Conservation (phyloP, 1,139 yeast genomes). For the Ogataea hybrid region DNA sequence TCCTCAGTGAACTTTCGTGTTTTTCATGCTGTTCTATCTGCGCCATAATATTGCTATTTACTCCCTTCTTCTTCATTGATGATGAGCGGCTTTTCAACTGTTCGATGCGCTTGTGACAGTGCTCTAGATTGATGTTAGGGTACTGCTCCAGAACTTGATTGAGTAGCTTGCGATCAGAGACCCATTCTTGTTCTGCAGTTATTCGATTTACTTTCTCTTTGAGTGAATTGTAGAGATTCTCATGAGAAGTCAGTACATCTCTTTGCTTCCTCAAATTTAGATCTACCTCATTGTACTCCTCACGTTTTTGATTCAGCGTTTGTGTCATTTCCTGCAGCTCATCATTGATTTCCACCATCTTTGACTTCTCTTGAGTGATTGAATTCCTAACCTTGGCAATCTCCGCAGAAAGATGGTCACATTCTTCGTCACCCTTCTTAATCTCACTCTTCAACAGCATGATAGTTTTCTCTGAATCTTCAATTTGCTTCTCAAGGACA, state of each 20-base stretch:
- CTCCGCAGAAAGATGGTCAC: constrained; percentile 30
- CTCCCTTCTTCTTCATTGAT: constrained; percentile 73
- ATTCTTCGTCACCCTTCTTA: constrained; percentile 33
- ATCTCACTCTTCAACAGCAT: constrained; percentile 42
- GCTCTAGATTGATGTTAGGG: constrained; percentile 61
- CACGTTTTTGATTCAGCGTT: constrained; percentile 51
- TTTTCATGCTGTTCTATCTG: constrained; percentile 94
- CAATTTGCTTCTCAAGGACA: constrained; percentile 42
- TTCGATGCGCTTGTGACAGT: constrained; percentile 56
- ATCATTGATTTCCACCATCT: constrained; percentile 69
- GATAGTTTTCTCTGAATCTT: constrained; percentile 36
- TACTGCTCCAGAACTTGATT: constrained; percentile 54
- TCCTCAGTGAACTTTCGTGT: constrained; percentile 73
- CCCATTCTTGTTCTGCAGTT: constrained; percentile 66
- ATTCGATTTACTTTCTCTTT: constrained; percentile 48
- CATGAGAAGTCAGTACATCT: constrained; percentile 1
- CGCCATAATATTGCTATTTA: constrained; percentile 85
- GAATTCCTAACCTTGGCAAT: constrained; percentile 40
- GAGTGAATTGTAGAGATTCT: constrained; percentile 29
- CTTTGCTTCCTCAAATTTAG: constrained; percentile 11
- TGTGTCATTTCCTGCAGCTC: constrained; percentile 67
- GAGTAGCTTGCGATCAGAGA: constrained; percentile 59
- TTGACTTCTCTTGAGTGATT: constrained; percentile 62
- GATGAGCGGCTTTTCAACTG: constrained; percentile 61
- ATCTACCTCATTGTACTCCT: constrained; percentile 41